These are phyloP conservation scores for Biscogniauxia marginata DNA, from an alignment of 2,329 filamentous ascomycete genomes.

Conservation along the genomic window DNA sequence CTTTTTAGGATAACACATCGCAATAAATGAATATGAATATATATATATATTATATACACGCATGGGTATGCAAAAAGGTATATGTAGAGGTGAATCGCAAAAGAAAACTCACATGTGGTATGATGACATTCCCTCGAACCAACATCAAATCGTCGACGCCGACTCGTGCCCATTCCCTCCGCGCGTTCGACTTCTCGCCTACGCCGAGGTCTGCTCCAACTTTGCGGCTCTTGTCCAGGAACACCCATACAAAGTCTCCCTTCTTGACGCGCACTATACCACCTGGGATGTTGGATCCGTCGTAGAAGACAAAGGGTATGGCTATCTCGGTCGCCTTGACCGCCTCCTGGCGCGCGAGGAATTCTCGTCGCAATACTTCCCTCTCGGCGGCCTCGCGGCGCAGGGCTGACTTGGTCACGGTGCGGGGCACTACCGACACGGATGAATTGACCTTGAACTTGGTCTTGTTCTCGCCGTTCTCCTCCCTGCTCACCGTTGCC, in stretches of 20 bases:
- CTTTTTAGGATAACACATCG: neutral
- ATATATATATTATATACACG: neutral
- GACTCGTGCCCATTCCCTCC: constrained; percentile 86
- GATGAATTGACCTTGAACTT: constrained; percentile 63
- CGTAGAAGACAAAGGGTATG: constrained; percentile 96
- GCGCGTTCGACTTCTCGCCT: constrained; percentile 64
- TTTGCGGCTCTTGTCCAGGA: constrained; percentile 87
- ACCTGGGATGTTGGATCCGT: constrained; percentile 85
- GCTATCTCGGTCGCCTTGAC: constrained; percentile 87
- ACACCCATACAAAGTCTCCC: constrained; percentile 89
- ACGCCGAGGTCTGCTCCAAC: constrained; percentile 82
- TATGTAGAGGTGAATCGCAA: neutral
- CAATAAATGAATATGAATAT: neutral
- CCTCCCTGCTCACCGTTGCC: neutral
- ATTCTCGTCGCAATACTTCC: constrained; percentile 75
- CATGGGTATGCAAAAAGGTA: neutral
- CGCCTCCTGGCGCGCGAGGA: constrained; percentile 75
- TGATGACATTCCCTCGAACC: constrained; percentile 84
- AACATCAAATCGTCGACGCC: constrained; percentile 95
- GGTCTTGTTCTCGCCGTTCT: constrained; percentile 28
- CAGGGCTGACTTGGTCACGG: constrained; percentile 67
- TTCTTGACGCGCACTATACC: constrained; percentile 86
- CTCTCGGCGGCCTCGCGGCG: constrained; percentile 74
- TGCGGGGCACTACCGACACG: constrained; percentile 66
- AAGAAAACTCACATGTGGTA: constrained; percentile 76